phyloP scores from a whole-genome alignment of 2,329 filamentous ascomycete species.

The Sordariomycetes sp. region DNA sequence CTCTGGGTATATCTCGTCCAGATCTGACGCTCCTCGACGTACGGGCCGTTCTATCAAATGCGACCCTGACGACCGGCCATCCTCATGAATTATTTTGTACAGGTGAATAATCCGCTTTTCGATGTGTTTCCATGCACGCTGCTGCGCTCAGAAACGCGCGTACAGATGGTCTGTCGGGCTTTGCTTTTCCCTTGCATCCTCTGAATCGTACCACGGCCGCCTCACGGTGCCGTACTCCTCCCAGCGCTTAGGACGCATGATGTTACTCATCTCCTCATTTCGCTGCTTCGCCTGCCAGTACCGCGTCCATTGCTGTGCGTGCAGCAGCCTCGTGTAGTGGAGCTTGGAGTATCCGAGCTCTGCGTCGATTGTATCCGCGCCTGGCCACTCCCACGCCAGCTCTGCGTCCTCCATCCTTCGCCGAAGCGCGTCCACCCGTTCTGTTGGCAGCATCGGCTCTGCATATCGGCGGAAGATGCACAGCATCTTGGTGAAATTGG shows the following conservation, averaged over 20 bases:
- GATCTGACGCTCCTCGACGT: too few relatives aligned
- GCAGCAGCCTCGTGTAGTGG: conserved; percentile 13
- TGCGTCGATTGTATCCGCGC: conserved; percentile 19
- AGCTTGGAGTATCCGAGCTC: conserved; percentile 7
- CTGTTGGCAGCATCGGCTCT: conserved; percentile 26
- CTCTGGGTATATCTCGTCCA: too few relatives aligned
- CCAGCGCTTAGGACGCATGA: neutral
- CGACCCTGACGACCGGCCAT: too few relatives aligned
- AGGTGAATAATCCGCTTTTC: too few relatives aligned
- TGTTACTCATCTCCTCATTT: neutral
- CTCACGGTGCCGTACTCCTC: neutral
- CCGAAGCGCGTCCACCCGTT: conserved; percentile 20
- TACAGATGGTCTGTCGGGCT: too few relatives aligned
- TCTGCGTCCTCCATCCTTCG: conserved; percentile 13
- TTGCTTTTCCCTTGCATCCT: too few relatives aligned
- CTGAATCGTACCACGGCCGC: too few relatives aligned
- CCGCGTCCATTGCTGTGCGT: conserved; percentile 13
- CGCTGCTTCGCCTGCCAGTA: conserved; percentile 2
- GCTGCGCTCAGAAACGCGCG: too few relatives aligned
- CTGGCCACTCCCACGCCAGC: conserved; percentile 27
- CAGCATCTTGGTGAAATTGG: conserved; percentile 26
- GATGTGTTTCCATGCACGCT: too few relatives aligned
- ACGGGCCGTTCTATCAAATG: too few relatives aligned
- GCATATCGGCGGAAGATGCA: conserved; percentile 40
- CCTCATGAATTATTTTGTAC: too few relatives aligned